A percentile compares a stretch with the other conserved stretches of the same genome.
These are phyloP conservation scores for Yarrowia sp. DNA, from an alignment of 805 yeast species.

Conservation along the genomic window DNA sequence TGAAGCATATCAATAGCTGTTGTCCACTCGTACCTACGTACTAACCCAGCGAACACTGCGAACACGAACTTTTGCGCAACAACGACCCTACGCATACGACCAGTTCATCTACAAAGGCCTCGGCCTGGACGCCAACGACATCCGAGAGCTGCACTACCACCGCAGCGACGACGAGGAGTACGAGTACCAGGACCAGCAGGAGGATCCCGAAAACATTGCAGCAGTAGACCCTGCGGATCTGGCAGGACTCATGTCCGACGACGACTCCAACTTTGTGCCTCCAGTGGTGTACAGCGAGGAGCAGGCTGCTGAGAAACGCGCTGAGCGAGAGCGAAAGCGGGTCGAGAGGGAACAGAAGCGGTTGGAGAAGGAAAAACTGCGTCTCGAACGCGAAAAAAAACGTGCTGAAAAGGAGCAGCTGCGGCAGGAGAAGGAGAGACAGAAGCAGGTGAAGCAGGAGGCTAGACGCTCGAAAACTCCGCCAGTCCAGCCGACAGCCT, in stretches of 20 bases:
- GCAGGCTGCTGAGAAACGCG: neutral
- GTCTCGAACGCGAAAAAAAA: neutral
- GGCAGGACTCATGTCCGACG: constrained; percentile 3
- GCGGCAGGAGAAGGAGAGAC: neutral
- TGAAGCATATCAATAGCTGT: too few relatives aligned
- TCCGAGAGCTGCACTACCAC: neutral
- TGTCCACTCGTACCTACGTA: neutral
- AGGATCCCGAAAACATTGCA: neutral
- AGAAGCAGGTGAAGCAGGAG: neutral
- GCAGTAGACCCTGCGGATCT: neutral
- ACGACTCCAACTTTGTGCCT: neutral
- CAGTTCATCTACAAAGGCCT: neutral
- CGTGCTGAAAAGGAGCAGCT: neutral
- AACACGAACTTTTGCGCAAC: constrained; percentile 7
- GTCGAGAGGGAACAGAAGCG: neutral
- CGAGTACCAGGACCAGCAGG: constrained; percentile 21
- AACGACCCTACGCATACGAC: constrained; percentile 15
- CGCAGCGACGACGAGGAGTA: constrained; percentile 12
- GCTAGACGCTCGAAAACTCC: neutral
- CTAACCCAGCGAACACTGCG: constrained; percentile 15
- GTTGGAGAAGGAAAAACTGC: neutral
- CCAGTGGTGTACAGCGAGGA: neutral
- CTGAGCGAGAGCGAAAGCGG: neutral
- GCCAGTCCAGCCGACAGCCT: neutral
- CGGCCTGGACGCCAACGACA: neutral